Base-by-base conservation (phyloP, 2,329 filamentous ascomycete species). In the Leptographium wingfieldii region DNA sequence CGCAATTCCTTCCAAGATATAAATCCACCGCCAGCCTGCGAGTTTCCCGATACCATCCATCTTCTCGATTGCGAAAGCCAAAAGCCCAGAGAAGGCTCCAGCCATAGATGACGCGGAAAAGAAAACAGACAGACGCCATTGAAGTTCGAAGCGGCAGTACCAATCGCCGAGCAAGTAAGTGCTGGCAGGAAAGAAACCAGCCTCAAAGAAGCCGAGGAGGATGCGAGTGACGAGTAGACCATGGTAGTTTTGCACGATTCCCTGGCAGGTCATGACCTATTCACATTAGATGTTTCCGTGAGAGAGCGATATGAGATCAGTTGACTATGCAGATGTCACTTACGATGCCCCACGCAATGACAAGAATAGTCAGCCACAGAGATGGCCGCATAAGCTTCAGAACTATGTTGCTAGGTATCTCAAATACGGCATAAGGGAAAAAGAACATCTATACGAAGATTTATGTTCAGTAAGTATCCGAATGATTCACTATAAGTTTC, bases 281-380 rank as follows among this genome's bases (percentile, higher is more conserved):
- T 3, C 27, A 48, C 3, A 11, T 40, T 16, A 33, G 22, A 55
- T 4, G 2, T 29, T 1, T 27, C 22, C 16, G 4, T 4, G 16
- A 5, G 16, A 27, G 48, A 51, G 9, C 9, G 33, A 35, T 35
- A 9, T 9, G 33, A 35, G 33, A 35, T 35, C 9, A 35, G 9
- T 10, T 9, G 22, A 40, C 4, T n/a, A 43, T 16, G 40, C 35
- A 38, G 14, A 29, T 35, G 12, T 14, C 12, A 12, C 29, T 33
- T 35, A 56, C 55, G 16, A 71, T 27, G 2, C 73, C 72, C 76
- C 76, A 83, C 1, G 81, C 74, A 1, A 88, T 71, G 85, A 95
- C 92, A 66, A 92, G 92, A 11, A 78, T 71, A 0, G 88, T 86
- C 25, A 92, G 78, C 74, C 91, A 95, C 56, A 88, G 73, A 51